Evolutionary conservation across 345 rosid species (phyloP).

Genomic region (Gossypium arboreum): DNA sequence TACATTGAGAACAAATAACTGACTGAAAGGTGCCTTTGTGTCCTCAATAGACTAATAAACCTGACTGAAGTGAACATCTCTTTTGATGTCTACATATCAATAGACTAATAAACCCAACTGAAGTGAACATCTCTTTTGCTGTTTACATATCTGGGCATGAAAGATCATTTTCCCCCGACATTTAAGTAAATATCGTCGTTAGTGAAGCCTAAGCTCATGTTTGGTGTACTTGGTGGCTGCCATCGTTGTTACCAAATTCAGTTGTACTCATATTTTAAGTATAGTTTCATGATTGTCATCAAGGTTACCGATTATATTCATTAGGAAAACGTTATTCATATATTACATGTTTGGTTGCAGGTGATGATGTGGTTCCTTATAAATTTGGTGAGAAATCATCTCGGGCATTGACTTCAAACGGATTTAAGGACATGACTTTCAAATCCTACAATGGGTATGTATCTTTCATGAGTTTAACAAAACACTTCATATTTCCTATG

Average conservation of each 20-base stretch:
- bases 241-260: neutral
- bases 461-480: neutral
- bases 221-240: neutral
- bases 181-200: neutral
- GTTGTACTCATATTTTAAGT: neutral
- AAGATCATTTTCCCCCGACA: neutral
- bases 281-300: neutral
- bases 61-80: neutral
- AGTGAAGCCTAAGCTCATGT: neutral
- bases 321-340: neutral
- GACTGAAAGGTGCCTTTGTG: neutral
- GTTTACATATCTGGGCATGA: neutral
- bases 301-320: neutral
- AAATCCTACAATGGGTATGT: slow-evolving; percentile 68
- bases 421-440: slow-evolving; percentile 65
- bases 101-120: neutral
- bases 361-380: slow-evolving; percentile 85
- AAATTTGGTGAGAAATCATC: slow-evolving; percentile 90
- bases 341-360: slow-evolving; percentile 35
- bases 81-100: neutral
- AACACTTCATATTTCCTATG: neutral
- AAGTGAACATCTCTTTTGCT: neutral
- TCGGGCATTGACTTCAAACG: slow-evolving; percentile 43
- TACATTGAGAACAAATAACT: neutral
- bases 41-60: neutral